These are phyloP conservation scores for Trichomonas vaginalis DNA, from an alignment of 208 protist species.

Conservation along the genomic window DNA sequence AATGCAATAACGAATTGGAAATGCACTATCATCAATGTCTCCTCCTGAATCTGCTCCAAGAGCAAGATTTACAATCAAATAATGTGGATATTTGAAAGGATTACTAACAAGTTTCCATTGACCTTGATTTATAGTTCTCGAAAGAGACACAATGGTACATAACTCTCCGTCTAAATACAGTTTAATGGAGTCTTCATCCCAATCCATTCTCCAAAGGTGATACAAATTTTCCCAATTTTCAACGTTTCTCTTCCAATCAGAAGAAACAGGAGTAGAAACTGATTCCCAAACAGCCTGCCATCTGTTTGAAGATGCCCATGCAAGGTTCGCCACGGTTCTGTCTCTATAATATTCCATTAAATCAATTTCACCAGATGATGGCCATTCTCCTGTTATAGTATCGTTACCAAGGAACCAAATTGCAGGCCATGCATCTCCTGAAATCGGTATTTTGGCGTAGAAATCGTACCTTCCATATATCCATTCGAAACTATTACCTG, in stretches of 20 bases:
- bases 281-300: no score
- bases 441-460: slow-evolving; percentile 30
- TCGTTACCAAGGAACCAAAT: slow-evolving; percentile 31
- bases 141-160: background rate
- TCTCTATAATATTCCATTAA: slow-evolving; percentile 30
- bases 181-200: background rate
- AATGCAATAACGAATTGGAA: background rate
- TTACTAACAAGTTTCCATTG: background rate
- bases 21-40: background rate
- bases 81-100: background rate
- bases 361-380: slow-evolving; percentile 34
- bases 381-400: slow-evolving; percentile 27
- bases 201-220: background rate
- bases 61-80: background rate
- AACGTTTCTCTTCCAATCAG: no score
- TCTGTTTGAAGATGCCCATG: no score
- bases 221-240: background rate
- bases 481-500: background rate
- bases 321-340: background rate
- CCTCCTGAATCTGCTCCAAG: background rate
- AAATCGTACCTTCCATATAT: slow-evolving; percentile 29
- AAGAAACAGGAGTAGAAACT: no score
- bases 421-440: slow-evolving; percentile 29
- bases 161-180: background rate
- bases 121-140: background rate